Conservation (phyloP, 2,329 filamentous ascomycete species). For the Neofusicoccum laricinum region DNA sequence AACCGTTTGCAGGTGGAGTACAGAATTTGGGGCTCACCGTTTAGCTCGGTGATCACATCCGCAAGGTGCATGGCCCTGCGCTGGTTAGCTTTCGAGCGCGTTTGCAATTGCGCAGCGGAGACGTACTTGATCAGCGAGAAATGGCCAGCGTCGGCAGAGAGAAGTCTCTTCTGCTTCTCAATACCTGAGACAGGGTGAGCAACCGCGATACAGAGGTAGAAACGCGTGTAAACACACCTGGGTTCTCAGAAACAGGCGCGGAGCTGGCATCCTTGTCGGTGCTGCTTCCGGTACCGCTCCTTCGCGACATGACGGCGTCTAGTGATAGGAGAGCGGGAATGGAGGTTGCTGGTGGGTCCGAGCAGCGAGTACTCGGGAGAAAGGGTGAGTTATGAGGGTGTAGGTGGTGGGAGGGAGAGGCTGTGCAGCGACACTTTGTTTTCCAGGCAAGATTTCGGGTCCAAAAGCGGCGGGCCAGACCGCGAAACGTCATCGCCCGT, state of each 20-base stretch:
- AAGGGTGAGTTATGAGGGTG: neutral
- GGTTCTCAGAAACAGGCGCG: slow-evolving; percentile 42
- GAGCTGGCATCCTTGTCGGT: slow-evolving; percentile 43
- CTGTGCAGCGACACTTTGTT: slow-evolving; percentile 18
- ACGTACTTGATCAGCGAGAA: slow-evolving; percentile 56
- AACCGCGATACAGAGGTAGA: neutral
- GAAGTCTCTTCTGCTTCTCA: slow-evolving; percentile 74
- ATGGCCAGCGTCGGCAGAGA: slow-evolving; percentile 68
- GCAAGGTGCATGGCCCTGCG: slow-evolving; percentile 66
- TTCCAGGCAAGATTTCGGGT: slow-evolving; percentile 17
- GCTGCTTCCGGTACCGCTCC: slow-evolving; percentile 54
- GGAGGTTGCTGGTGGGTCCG: neutral
- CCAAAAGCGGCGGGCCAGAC: slow-evolving; percentile 12
- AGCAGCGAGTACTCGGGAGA: neutral
- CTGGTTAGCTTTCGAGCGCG: slow-evolving; percentile 18
- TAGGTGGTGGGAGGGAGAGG: slow-evolving; percentile 1
- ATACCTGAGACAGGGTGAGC: slow-evolving; percentile 46
- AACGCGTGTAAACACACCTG: slow-evolving; percentile 18
- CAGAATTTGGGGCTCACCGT: slow-evolving; percentile 48
- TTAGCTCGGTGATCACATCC: slow-evolving; percentile 79
- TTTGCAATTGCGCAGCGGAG: neutral
- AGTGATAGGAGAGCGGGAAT: neutral
- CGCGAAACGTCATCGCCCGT: slow-evolving; percentile 13
- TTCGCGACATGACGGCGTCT: slow-evolving; percentile 58
- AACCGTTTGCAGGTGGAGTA: neutral